phyloP scores from a whole-genome alignment of 139 green algal species.

The Ettlia oleoabundans region DNA sequence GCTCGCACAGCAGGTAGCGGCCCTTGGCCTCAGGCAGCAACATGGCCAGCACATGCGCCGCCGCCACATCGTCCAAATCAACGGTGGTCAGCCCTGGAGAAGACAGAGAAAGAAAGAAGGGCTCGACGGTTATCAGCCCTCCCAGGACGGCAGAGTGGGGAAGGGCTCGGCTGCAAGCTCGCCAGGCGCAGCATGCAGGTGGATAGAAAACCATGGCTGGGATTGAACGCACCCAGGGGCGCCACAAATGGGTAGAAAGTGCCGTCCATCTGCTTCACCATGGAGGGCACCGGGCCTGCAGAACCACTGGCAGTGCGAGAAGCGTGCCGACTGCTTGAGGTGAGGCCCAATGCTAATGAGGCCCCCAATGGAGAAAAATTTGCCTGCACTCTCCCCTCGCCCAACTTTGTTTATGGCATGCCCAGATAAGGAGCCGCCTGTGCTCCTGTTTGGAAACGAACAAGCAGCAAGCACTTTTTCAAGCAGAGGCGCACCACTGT shows the following conservation, averaged over 20 bases:
- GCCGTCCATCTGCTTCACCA: conserved; percentile 49
- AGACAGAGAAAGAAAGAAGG: too few relatives aligned
- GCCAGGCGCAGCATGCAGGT: too few relatives aligned
- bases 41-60: conserved; percentile 59
- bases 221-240: conserved; percentile 21
- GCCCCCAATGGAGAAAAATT: too few relatives aligned
- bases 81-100: conserved; percentile 27
- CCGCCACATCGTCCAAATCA: conserved; percentile 66
- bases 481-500: neutral
- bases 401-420: too few relatives aligned
- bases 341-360: too few relatives aligned
- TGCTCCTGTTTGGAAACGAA: neutral
- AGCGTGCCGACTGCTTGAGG: too few relatives aligned
- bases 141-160: neutral
- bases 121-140: too few relatives aligned
- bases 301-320: neutral
- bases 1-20: conserved; percentile 41
- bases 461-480: too few relatives aligned
- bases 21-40: conserved; percentile 46
- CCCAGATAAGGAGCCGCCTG: neutral
- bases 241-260: conserved; percentile 29
- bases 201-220: too few relatives aligned
- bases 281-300: conserved; percentile 41
- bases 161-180: too few relatives aligned
- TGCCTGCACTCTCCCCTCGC: too few relatives aligned